phyloP scores from a whole-genome alignment of 1,139 yeast species.

The Lodderomyces beijingensis region DNA sequence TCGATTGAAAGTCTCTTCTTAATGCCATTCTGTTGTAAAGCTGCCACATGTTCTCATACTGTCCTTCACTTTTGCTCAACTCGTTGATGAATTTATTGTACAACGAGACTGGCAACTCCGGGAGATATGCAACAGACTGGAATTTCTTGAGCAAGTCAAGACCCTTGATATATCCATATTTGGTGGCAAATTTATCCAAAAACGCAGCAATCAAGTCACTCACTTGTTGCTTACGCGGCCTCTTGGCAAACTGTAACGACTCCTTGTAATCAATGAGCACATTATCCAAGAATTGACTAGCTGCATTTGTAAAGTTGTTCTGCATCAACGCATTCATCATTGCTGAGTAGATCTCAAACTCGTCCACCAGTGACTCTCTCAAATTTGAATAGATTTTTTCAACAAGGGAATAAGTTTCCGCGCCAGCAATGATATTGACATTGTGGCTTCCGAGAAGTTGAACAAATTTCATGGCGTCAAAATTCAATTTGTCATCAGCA shows the following conservation, averaged over 20 bases:
- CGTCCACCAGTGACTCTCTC: conserved; percentile 18
- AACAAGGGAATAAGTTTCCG: conserved; percentile 25
- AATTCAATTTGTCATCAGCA: neutral
- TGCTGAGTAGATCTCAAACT: conserved; percentile 46
- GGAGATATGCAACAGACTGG: conserved; percentile 30
- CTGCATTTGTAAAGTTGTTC: conserved; percentile 44
- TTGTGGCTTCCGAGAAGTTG: conserved; percentile 16
- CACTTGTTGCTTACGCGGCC: conserved; percentile 22
- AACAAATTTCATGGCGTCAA: neutral
- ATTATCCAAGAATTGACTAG: conserved; percentile 54
- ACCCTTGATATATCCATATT: conserved; percentile 20
- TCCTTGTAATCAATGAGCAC: conserved; percentile 30
- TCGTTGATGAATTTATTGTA: conserved; percentile 30
- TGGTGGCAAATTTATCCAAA: conserved; percentile 22
- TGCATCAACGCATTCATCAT: conserved; percentile 49
- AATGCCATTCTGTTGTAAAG: conserved; percentile 34
- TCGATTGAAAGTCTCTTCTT: conserved; percentile 32
- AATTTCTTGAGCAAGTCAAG: conserved; percentile 27
- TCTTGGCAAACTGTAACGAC: conserved; percentile 13
- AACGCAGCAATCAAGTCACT: conserved; percentile 31
- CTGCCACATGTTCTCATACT: conserved; percentile 23
- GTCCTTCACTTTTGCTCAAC: conserved; percentile 14
- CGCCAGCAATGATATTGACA: conserved; percentile 13
- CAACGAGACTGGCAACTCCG: conserved; percentile 31
- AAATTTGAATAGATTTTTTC: conserved; percentile 23